A percentile compares a stretch with the other conserved stretches of the same genome.
These are phyloP conservation scores for Ettlia oleoabundans DNA, from an alignment of 139 green algal species.

Conservation along the genomic window DNA sequence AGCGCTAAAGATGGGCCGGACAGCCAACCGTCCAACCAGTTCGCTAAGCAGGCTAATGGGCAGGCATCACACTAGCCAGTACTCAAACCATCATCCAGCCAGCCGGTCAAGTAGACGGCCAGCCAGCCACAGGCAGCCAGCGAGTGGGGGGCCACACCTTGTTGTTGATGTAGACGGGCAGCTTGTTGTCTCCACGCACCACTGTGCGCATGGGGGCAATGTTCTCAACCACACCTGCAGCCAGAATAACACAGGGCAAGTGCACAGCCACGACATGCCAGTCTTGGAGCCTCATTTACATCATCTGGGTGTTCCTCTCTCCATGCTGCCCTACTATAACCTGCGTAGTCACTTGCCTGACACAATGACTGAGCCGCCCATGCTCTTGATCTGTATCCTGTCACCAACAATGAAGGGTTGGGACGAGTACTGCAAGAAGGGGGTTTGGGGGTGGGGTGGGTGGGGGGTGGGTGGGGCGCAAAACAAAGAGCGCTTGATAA, in stretches of 20 bases:
- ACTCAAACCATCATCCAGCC: background rate
- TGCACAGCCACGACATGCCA: background rate
- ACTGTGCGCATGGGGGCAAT: constrained; percentile 57
- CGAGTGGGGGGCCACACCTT: background rate
- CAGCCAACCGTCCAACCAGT: too few relatives aligned
- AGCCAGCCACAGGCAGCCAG: background rate
- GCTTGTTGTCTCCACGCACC: constrained; percentile 45
- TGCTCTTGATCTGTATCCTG: constrained; percentile 56
- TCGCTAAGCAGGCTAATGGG: too few relatives aligned
- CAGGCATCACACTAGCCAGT: too few relatives aligned
- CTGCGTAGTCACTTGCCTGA: constrained; percentile 7
- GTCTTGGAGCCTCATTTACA: background rate
- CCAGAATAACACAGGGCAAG: background rate
- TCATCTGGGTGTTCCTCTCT: background rate
- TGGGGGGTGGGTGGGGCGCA: background rate
- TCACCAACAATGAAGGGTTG: constrained; percentile 59
- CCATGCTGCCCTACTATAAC: background rate
- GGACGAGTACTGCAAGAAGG: constrained; percentile 42
- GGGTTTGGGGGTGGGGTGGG: background rate
- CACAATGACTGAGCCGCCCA: constrained; percentile 29
- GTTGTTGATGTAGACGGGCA: constrained; percentile 52
- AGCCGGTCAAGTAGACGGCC: background rate
- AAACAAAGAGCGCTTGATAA: too few relatives aligned
- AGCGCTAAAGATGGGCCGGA: too few relatives aligned
- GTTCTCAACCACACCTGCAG: constrained; percentile 50